Evolutionary conservation across 257 asterid species (phyloP), one percentile per base, ranked within the genome.

Genomic region (Linaria vulgaris): DNA sequence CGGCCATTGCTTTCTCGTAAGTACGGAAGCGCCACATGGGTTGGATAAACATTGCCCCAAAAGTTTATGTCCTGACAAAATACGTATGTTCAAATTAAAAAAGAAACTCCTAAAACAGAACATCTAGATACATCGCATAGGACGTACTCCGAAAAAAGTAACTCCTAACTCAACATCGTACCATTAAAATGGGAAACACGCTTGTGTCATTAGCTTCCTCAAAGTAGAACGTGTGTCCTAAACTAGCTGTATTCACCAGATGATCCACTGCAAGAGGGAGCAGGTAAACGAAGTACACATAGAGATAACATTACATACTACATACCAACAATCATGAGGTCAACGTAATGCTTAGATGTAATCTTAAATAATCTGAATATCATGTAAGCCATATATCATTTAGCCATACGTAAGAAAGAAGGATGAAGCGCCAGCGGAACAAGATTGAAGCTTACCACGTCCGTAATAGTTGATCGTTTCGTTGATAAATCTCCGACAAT

Each of bases 31-130:
- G 98, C 96, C 0, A 83, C 96, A 69, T 88, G 76, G 0, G 98
- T 91, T 23, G 98, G 98, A 75, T 88, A 86, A 1, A 91, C 95
- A 75, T 91, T 91, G 34, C 96, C 98, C 98, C 98, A 88, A 56
- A 91, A 88, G 78, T 91, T 91, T 63, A 88, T 85, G 71, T 91
- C 98, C 96, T 91, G 21, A 69, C 38, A 59, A 52, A 12, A 52
- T 21, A 25, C 23, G 56, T 48, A 23, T 16, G 15, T 57, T 57
- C 31, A 70, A n/a, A 16, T 11, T 44, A 30, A 24, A 21, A 34
- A 38, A 0, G 22, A 1, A 39, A 21, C n/a, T 15, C 16, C 19
- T 38, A 9, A 21, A 9, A 21, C 6, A 9, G 6, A 51, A 20
- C 10, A 23, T 57, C 19, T 53, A 19, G 56, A 10, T 27, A 27